Evolutionary conservation across 2,329 filamentous ascomycete genomes (phyloP).

Genomic region (Penicillium sp.): DNA sequence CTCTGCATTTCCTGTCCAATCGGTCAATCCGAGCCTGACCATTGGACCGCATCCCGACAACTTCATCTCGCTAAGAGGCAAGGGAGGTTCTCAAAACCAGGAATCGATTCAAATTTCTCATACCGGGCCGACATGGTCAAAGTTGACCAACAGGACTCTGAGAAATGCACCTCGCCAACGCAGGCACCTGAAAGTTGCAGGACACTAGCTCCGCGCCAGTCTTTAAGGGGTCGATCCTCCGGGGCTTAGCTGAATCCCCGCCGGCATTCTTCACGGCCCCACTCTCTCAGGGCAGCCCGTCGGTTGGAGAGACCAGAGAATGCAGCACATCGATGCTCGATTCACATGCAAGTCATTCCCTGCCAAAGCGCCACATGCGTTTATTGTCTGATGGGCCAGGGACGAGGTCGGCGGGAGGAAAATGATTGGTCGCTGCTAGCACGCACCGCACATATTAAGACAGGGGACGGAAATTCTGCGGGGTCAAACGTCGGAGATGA

Average conservation of each 20-base stretch:
- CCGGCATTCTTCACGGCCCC: slow-evolving; percentile 10
- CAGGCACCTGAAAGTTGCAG: not conserved
- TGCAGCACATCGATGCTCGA: not conserved
- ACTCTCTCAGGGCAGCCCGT: not conserved
- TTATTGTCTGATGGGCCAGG: not conserved
- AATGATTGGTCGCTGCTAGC: slow-evolving; percentile 14
- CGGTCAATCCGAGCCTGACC: not conserved
- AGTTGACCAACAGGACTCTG: not conserved
- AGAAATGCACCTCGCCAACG: not conserved
- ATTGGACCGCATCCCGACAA: not conserved
- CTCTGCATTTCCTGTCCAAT: not conserved
- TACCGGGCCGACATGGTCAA: not conserved
- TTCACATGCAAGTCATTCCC: slow-evolving; percentile 8
- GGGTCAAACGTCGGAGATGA: slow-evolving; percentile 1
- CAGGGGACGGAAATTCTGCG: slow-evolving; percentile 24
- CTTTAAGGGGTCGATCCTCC: slow-evolving; percentile 13
- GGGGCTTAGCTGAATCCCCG: not conserved
- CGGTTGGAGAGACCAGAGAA: not conserved
- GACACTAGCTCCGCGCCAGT: slow-evolving; percentile 10
- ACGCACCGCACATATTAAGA: not conserved
- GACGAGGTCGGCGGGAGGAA: not conserved
- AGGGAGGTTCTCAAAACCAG: not conserved
- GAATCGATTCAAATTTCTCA: not conserved
- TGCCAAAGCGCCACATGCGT: slow-evolving; percentile 3
- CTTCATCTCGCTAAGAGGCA: not conserved